Evolutionary conservation across 2,329 filamentous ascomycete species (phyloP), one percentile per base, ranked within the genome.

Genomic region (Fusarium zealandicum): DNA sequence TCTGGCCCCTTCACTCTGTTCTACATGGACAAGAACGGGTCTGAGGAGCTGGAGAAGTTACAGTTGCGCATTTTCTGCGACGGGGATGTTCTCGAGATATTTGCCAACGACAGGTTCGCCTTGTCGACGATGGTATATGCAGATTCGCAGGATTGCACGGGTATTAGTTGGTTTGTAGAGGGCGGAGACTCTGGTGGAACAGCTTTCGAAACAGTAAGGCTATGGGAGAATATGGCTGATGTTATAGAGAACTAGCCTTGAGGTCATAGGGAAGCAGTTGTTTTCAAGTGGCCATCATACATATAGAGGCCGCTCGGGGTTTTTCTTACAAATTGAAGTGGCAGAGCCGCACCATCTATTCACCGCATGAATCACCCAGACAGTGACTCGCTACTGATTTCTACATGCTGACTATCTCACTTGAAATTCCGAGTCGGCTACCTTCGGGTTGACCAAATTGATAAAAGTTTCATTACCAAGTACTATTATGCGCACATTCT

Each of bases 1-100:
- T 59, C 61, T 31, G 77, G 76, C 0, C 77, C 79, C 0, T 79
- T 80, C 48, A 82, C 80, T 0, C 70, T 82, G 0, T 80, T 82
- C 61, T 55, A 54, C 14, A 38, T 39, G 0, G 44, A 64, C 4
- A 20, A 31, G 1, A 25, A 59, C 1, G 56, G 50, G 1, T 12
- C 22, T 1, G 66, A 66, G 5, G 50, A 52, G 6, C 4, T 66
- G 4, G 68, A 70, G 22, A 57, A 63, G 9, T 30, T 70, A 0
- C 55, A 48, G 4, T 3, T 69, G 11, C 50, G 59, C 7, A 62
- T 69, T 0, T 70, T 70, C 12, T 62, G 49, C 4, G 68, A 70
- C 2, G 61, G 63, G 1, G 65, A 67, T n/a, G 46, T 65, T 6
- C 41, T 70, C 0, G 68, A 70, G 13, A 41, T 70, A 0, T 70